Percentiles rank a stretch among this genome's conserved stretches.
These are phyloP conservation scores for Cryptococcus deneoformans DNA, from an alignment of 1,284 basidiomycete species.

Conservation along the genomic window DNA sequence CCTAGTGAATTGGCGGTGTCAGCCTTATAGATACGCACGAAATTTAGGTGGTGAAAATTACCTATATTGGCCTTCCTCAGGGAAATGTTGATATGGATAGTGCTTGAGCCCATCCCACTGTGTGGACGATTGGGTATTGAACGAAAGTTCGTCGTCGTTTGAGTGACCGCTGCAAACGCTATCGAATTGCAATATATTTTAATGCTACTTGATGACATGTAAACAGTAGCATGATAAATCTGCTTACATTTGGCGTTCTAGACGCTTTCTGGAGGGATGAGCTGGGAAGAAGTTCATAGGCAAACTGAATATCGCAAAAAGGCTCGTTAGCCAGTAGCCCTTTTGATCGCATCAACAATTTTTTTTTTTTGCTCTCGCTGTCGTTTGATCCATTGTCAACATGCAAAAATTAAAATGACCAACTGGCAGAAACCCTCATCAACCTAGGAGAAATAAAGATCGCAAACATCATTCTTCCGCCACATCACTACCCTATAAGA, in stretches of 20 bases:
- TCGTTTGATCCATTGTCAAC: no score
- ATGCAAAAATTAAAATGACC: no score
- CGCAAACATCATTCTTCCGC: background rate
- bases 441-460: no score
- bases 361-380: no score
- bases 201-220: background rate
- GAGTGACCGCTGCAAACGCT: slow-evolving; percentile 19
- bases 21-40: slow-evolving; percentile 26
- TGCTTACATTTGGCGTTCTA: background rate
- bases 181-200: background rate
- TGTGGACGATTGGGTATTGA: slow-evolving; percentile 49
- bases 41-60: slow-evolving; percentile 17
- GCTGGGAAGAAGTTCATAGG: background rate
- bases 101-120: slow-evolving; percentile 51
- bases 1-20: background rate
- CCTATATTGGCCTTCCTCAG: slow-evolving; percentile 21
- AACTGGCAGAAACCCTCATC: no score
- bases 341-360: no score
- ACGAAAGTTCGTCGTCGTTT: slow-evolving; percentile 38
- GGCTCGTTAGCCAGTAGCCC: no score
- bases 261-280: background rate
- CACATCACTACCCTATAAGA: no score
- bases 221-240: no score
- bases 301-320: background rate
- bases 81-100: slow-evolving; percentile 34